Percentiles rank a stretch among this genome's conserved stretches.
These are phyloP conservation scores for Russula emetica DNA, from an alignment of 768 basidiomycete species.

Conservation along the genomic window DNA sequence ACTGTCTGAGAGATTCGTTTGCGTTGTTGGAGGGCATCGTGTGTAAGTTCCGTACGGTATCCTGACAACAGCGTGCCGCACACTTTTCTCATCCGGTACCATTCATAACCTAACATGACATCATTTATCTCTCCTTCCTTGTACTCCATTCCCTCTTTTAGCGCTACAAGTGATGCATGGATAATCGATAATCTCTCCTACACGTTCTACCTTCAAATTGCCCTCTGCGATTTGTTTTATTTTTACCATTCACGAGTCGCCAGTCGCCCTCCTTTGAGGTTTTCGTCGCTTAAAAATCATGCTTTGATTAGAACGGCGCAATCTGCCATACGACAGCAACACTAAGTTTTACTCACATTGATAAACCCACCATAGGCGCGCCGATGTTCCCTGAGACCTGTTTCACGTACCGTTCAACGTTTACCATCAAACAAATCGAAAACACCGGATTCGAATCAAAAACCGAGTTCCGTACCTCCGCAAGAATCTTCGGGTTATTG, in stretches of 20 bases:
- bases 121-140: not conserved
- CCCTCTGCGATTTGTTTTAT: constrained; percentile 23
- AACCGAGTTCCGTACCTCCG: constrained; percentile 52
- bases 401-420: constrained; percentile 7
- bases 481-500: constrained; percentile 89
- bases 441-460: not conserved
- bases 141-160: not conserved
- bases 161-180: constrained; percentile 5
- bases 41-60: not conserved
- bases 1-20: constrained; percentile 35
- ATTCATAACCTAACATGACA: constrained; percentile 11
- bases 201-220: not conserved
- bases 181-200: constrained; percentile 2
- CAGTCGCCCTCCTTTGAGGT: constrained; percentile 65
- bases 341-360: constrained; percentile 74
- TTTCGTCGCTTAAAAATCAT: constrained; percentile 46
- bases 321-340: not conserved
- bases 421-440: not conserved
- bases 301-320: not conserved
- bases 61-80: not conserved
- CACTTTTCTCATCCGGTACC: not conserved
- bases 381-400: constrained; percentile 81
- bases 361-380: constrained; percentile 89
- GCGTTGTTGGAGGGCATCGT: constrained; percentile 8
- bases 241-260: constrained; percentile 64